These are phyloP conservation scores for Crithidia sp. DNA, from an alignment of 208 protist genomes.

Conservation along the genomic window DNA sequence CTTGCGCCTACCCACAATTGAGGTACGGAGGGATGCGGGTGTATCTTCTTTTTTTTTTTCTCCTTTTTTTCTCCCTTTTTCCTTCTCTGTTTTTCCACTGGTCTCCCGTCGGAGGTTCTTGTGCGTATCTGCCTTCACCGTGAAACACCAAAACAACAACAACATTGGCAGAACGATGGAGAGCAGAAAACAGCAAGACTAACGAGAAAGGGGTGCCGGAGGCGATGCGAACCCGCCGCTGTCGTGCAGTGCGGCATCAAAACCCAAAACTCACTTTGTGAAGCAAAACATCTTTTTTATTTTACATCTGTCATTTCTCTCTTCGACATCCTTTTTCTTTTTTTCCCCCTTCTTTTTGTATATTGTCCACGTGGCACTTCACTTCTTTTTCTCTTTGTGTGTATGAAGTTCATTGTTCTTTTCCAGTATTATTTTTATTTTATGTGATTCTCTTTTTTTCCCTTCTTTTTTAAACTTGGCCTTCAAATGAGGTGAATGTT, in stretches of 20 bases:
- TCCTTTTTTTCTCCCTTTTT: not conserved
- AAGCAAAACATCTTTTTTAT: too few species aligned
- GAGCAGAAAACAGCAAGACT: not conserved
- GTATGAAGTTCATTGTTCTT: slow-evolving; percentile 7
- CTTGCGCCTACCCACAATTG: too few species aligned
- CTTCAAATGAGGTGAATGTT: too few species aligned
- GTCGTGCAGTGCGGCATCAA: too few species aligned
- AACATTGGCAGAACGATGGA: too few species aligned
- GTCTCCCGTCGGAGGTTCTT: too few species aligned
- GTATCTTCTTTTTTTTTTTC: not conserved
- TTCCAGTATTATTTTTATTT: not conserved
- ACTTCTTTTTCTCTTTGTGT: slow-evolving; percentile 4
- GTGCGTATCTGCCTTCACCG: too few species aligned
- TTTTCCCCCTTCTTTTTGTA: not conserved
- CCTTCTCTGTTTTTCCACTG: not conserved
- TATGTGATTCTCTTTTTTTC: not conserved
- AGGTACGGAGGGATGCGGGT: not conserved
- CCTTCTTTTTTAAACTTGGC: not conserved
- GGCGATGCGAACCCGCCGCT: too few species aligned
- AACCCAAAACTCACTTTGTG: too few species aligned
- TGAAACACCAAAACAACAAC: too few species aligned
- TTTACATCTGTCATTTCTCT: too few species aligned
- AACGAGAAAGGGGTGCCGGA: too few species aligned
- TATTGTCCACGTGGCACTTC: not conserved
- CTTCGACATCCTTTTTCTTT: not conserved